Conservation (phyloP, 2,329 filamentous ascomycete genomes). For the Claviceps citrina region DNA sequence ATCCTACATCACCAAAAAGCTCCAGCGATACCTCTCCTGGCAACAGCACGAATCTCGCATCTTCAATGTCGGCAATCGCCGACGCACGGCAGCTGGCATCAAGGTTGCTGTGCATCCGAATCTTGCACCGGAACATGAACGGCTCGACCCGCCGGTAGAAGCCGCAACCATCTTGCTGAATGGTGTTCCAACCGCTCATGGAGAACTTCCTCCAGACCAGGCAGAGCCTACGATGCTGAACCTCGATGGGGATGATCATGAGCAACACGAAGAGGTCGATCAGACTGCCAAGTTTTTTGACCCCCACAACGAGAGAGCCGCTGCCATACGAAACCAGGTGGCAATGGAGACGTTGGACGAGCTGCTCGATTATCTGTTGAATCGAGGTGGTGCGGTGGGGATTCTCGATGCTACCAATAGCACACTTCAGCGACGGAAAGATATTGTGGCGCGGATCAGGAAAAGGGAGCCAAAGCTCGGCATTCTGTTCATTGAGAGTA, state of each 20-base stretch:
- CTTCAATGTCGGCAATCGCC: constrained; percentile 91
- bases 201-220: constrained; percentile 13
- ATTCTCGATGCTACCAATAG: constrained; percentile 97
- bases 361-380: constrained; percentile 73
- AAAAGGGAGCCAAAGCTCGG: constrained; percentile 72
- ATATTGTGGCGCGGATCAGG: constrained; percentile 71
- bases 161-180: constrained; percentile 45
- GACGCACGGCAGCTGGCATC: constrained; percentile 60
- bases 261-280: constrained; percentile 42
- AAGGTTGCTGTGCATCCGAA: constrained; percentile 21
- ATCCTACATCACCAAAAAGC: constrained; percentile 97
- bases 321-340: constrained; percentile 75
- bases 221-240: constrained; percentile 25
- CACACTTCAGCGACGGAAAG: constrained; percentile 69
- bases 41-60: constrained; percentile 90
- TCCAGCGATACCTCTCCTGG: constrained; percentile 91
- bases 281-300: constrained; percentile 93
- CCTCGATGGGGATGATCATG: constrained; percentile 15
- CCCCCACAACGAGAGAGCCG: constrained; percentile 67
- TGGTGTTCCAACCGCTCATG: constrained; percentile 25
- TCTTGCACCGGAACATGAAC: constrained; percentile 19
- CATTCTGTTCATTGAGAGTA: constrained; percentile 88
- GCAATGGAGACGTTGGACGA: constrained; percentile 88
- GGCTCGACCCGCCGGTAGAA: constrained; percentile 31
- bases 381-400: constrained; percentile 71